Evolutionary conservation across 2,329 filamentous ascomycete genomes (phyloP).

Genomic region (Penicillium sp.): DNA sequence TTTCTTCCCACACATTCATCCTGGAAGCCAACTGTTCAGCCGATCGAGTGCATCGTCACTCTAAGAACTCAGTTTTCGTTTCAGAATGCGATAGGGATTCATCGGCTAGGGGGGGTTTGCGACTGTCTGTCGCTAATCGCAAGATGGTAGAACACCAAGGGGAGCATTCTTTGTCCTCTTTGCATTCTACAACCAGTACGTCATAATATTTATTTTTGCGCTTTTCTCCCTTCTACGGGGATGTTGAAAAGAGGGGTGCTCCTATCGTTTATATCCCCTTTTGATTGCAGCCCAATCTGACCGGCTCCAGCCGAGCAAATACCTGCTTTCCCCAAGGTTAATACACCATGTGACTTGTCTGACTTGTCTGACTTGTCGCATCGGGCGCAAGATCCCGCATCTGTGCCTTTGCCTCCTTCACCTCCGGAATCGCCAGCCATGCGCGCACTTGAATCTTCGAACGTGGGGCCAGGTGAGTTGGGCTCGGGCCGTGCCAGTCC

Average conservation of each 20-base stretch:
- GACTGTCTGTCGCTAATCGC: constrained; percentile 35
- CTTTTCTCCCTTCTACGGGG: constrained; percentile 6
- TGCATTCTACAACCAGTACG: constrained; percentile 39
- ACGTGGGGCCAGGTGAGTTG: constrained; percentile 36
- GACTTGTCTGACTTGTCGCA: constrained; percentile 34
- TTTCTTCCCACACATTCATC: constrained; percentile 11
- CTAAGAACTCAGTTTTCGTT: constrained; percentile 21
- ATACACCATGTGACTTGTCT: constrained; percentile 37
- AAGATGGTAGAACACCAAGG: constrained; percentile 43
- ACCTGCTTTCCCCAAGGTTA: constrained; percentile 27
- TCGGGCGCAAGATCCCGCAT: constrained; percentile 24
- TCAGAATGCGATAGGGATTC: constrained; percentile 41
- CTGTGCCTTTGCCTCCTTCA: constrained; percentile 24
- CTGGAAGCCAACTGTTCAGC: constrained; percentile 15
- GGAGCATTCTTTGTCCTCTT: constrained; percentile 26
- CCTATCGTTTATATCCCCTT: constrained; percentile 7
- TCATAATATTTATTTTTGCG: constrained; percentile 12
- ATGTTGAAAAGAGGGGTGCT: neutral
- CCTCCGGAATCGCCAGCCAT: constrained; percentile 7
- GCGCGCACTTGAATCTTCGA: constrained; percentile 5
- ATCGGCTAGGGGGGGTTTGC: constrained; percentile 37
- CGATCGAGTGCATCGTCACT: constrained; percentile 15
- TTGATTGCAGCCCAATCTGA: constrained; percentile 23
- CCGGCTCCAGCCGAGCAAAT: constrained; percentile 30
- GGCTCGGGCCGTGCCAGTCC: constrained; percentile 31